These are phyloP conservation scores for Exophiala mesophila DNA, from an alignment of 2,329 filamentous ascomycete genomes.

Conservation along the genomic window DNA sequence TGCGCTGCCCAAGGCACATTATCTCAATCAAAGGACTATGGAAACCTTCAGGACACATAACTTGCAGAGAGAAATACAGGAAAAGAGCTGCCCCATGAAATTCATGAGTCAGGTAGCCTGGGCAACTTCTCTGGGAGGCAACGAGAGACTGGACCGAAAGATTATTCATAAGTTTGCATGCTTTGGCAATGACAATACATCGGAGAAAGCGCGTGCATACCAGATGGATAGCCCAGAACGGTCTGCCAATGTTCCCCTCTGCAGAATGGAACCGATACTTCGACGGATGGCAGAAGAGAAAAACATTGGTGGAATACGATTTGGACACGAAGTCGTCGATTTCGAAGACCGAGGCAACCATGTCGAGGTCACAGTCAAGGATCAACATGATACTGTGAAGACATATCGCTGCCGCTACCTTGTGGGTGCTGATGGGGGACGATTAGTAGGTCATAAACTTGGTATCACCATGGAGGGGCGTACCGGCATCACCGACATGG, in stretches of 20 bases:
- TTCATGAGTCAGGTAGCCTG: conserved; percentile 29
- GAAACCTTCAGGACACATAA: conserved; percentile 29
- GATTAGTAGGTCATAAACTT: conserved; percentile 23
- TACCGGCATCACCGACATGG: conserved; percentile 31
- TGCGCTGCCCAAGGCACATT: conserved; percentile 32
- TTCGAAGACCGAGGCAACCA: not conserved
- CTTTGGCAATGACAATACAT: not conserved
- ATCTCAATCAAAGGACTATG: conserved; percentile 30
- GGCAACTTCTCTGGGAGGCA: conserved; percentile 30
- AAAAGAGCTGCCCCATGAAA: conserved; percentile 19
- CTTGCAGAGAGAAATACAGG: conserved; percentile 28
- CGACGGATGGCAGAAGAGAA: conserved; percentile 27
- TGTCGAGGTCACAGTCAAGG: conserved; percentile 7
- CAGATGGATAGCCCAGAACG: not conserved
- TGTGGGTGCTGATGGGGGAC: conserved; percentile 33
- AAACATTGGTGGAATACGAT: conserved; percentile 19
- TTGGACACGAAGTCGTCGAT: not conserved
- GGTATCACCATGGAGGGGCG: conserved; percentile 30
- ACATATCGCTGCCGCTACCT: conserved; percentile 29
- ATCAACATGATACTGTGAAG: conserved; percentile 17
- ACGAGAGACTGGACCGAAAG: conserved; percentile 15
- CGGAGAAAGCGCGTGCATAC: not conserved
- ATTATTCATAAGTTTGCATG: not conserved
- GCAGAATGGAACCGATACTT: conserved; percentile 32
- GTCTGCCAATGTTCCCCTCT: conserved; percentile 4